Percentiles rank a stretch among this genome's conserved stretches.
Conservation (phyloP, 2,329 filamentous ascomycete genomes). For the Mariannaea elegans region DNA sequence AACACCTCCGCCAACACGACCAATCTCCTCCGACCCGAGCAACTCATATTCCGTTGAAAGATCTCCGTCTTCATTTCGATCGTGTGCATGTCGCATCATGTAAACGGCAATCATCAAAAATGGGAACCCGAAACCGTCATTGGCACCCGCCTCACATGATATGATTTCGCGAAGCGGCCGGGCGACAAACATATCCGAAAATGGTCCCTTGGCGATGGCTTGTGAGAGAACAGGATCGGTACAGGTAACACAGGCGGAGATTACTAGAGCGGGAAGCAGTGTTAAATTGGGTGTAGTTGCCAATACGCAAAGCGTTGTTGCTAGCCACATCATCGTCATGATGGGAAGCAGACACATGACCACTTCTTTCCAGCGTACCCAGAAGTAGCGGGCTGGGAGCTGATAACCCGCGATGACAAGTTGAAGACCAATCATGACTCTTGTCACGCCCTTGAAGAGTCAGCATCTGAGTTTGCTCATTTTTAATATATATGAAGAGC, state of each 20-base stretch:
- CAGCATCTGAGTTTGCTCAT: background rate
- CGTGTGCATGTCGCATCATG: constrained; percentile 62
- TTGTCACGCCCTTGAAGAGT: constrained; percentile 53
- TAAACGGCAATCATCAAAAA: constrained; percentile 68
- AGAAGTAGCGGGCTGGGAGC: constrained; percentile 64
- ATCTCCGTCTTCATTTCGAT: constrained; percentile 33
- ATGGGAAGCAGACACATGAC: constrained; percentile 64
- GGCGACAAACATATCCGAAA: constrained; percentile 69
- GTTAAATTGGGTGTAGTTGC: constrained; percentile 63
- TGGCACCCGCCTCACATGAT: constrained; percentile 68
- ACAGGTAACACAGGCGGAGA: constrained; percentile 68
- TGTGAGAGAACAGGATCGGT: constrained; percentile 71
- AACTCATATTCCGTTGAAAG: background rate
- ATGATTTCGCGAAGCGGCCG: constrained; percentile 68
- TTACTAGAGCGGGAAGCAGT: constrained; percentile 62
- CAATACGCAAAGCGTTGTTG: constrained; percentile 64
- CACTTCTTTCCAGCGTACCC: constrained; percentile 60
- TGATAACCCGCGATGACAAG: constrained; percentile 72
- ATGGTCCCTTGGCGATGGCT: constrained; percentile 67
- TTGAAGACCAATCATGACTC: constrained; percentile 70
- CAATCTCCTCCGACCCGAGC: constrained; percentile 48
- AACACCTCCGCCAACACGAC: constrained; percentile 60
- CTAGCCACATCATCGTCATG: constrained; percentile 71
- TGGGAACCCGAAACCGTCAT: constrained; percentile 70
- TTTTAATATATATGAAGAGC: no score